Evolutionary conservation across 2,329 filamentous ascomycete genomes (phyloP).

Genomic region (Monosporascus ibericus): DNA sequence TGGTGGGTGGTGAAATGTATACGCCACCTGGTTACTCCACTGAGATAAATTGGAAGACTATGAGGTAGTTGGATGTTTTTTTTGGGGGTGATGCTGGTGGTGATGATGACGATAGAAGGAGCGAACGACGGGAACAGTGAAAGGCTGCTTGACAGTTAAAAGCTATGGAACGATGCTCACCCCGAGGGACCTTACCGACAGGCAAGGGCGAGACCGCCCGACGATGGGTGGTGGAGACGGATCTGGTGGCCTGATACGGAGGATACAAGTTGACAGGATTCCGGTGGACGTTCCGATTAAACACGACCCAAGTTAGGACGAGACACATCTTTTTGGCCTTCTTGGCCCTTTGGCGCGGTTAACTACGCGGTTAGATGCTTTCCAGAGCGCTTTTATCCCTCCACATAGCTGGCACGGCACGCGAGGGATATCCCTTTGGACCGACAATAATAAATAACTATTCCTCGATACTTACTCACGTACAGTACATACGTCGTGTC

Average conservation of each 20-base stretch:
- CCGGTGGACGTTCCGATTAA: not conserved
- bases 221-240: constrained; percentile 6
- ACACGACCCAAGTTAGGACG: not conserved
- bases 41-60: not conserved
- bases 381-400: too few relatives aligned
- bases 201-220: constrained; percentile 26
- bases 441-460: not conserved
- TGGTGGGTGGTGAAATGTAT: not conserved
- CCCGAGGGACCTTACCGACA: constrained; percentile 11
- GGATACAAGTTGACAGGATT: not conserved
- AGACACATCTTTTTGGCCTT: not conserved
- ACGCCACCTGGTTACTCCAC: not conserved
- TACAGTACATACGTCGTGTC: not conserved
- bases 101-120: not conserved
- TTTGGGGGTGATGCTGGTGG: not conserved
- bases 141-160: not conserved
- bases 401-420: too few relatives aligned
- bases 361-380: not conserved
- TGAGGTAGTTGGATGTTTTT: not conserved
- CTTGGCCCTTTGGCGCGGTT: not conserved
- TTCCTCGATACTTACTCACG: not conserved
- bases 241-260: not conserved
- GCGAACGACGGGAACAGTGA: not conserved
- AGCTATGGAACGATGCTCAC: constrained; percentile 3
- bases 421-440: too few relatives aligned